Percentiles rank a stretch among this genome's conserved stretches.
These are phyloP conservation scores for Cladosporium colombiae DNA, from an alignment of 2,329 filamentous ascomycete species.

Conservation along the genomic window DNA sequence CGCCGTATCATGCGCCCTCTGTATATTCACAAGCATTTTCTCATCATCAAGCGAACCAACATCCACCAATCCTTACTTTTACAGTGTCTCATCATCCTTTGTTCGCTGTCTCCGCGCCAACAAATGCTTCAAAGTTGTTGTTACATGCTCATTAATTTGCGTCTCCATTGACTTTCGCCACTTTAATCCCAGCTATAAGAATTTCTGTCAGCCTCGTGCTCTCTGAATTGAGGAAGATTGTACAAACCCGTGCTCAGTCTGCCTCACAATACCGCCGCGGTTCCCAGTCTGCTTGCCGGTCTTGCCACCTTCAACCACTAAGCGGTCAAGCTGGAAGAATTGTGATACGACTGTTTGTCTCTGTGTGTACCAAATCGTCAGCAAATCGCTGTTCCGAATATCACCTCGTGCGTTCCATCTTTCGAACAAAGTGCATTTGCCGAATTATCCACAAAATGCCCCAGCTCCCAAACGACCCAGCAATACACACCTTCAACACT, in stretches of 20 bases:
- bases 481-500: constrained; percentile 75
- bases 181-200: constrained; percentile 12
- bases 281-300: constrained; percentile 71
- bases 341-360: constrained; percentile 93
- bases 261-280: constrained; percentile 68
- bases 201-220: background rate
- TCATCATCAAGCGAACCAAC: background rate
- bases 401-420: background rate
- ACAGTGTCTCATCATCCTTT: background rate
- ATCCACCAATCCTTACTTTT: background rate
- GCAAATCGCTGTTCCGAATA: constrained; percentile 23
- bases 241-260: constrained; percentile 76
- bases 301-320: constrained; percentile 89
- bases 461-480: background rate
- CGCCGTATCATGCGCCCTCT: constrained; percentile 4
- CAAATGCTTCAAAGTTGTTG: constrained; percentile 14
- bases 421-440: background rate
- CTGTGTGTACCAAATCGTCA: constrained; percentile 55
- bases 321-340: constrained; percentile 86
- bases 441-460: background rate
- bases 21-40: background rate
- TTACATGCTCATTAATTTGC: constrained; percentile 7
- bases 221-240: background rate
- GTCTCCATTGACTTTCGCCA: background rate
- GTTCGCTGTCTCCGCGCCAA: background rate